Evolutionary conservation across 1,139 yeast species (phyloP), one percentile per base, ranked within the genome.

Genomic region (Saccharomyces hybrid): DNA sequence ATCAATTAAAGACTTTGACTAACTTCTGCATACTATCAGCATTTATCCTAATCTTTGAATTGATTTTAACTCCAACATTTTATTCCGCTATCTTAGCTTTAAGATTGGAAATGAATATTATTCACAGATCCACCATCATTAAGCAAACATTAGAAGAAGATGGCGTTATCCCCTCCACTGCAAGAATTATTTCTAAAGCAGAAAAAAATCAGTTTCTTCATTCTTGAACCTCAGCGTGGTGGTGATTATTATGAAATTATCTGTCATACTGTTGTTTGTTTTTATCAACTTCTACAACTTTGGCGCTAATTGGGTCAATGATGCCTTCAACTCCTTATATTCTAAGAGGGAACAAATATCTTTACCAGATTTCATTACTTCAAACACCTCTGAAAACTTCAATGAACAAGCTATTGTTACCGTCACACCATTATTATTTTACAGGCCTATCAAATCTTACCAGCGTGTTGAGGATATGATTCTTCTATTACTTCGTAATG

Each of bases 141-240:
- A 84, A 87, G 67, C 84, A 82, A 62, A 93, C 90, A 24, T 77
- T 93, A 62, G 96, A 91, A 73, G 99, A 93, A 70, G 99, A 95
- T 65, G 99, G 99, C 24, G 81, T 93, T 47, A 80, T 89, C 49
- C 83, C 83, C 54, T 74, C 78, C 56, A 88, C 88, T 49, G 97
- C 93, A 49, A 83, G 81, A 60, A 78, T 81, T 55, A 85, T 88
- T 46, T 84, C 91, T 27, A 79, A 77, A 46, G 70, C 76, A 51
- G 78, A 77, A 48, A 67, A 24, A 62, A 64, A 47, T 53, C 64
- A 2, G 61, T 56, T 26, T 54, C 57, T 12, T 58, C 63, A 2
- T 62, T 67, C 46, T 59, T 71, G 21, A 65, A 67, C n/a, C 65
- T 72, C 4, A 66, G 61, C 51, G 68, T 75, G 50, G 69, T 83